Base-by-base conservation (phyloP, 495 filamentous ascomycete genomes). In the Aspergillus heteromorphus region DNA sequence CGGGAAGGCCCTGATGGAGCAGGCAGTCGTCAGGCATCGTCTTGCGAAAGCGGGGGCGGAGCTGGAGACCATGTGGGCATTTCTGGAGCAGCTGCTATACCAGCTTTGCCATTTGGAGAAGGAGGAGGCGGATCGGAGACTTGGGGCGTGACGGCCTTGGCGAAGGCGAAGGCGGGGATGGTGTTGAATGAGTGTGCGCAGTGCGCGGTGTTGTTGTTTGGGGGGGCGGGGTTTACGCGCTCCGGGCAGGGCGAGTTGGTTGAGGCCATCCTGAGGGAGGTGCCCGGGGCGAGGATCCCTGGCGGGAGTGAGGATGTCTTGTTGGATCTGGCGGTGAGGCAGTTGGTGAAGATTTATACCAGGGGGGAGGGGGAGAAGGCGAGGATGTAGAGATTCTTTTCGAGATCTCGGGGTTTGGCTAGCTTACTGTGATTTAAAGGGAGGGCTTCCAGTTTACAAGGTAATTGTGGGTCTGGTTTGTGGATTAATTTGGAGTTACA, bases 291-390 rank as follows among this genome's bases (percentile, higher is more conserved):
- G 4, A 68, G 84, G 23, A 83, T 89, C 51, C 84, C 86, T 0
- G 87, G 87, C 45, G 87, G 87, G 0, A 83, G 79, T 14, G 87
- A 91, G 65, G 87, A 91, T 67, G 87, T 91, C 2, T 70, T 90
- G 64, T 72, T 89, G 0, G 87, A 90, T 70, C 65, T 90, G 31
- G 81, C 80, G 10, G 76, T 91, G 20, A 69, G 86, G 27, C 86
- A 90, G 64, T 68, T 90, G 43, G 82, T 89, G 47, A 90, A 89
- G 74, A 79, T 85, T 19, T 90, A 85, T 64, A 72, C 81, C 59
- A 71, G 69, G 16, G 79, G 88, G 66, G 83, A 80, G 34, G 83
- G 83, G 65, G 72, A 74, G 53, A 63, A 70, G 50, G 70, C 76
- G 7, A 74, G 67, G 55, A 70, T 75, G 29, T 73, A 53, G 60